A percentile compares a stretch with the other conserved stretches of the same genome.
These are phyloP conservation scores for Mimosa bimucronata DNA, from an alignment of 306 rosid genomes.

Conservation along the genomic window DNA sequence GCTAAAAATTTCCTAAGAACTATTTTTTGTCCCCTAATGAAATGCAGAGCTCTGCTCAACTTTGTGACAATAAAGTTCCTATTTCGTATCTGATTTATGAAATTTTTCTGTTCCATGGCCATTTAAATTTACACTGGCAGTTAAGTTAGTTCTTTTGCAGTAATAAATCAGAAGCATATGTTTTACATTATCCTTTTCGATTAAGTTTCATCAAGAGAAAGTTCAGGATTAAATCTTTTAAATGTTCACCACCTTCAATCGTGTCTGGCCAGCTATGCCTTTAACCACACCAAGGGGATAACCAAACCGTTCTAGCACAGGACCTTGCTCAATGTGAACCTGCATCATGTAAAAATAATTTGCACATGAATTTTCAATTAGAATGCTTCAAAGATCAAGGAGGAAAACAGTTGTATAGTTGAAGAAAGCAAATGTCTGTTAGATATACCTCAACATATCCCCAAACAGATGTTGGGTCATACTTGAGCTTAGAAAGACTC, in stretches of 20 bases:
- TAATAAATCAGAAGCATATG: background rate
- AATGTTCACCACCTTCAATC: conserved; percentile 61
- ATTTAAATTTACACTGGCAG: background rate
- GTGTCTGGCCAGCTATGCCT: conserved; percentile 97
- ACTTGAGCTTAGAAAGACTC: conserved; percentile 68
- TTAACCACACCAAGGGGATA: conserved; percentile 88
- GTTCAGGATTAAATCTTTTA: conserved; percentile 3
- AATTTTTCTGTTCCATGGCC: background rate
- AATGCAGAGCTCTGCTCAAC: background rate
- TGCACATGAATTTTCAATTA: conserved; percentile 3
- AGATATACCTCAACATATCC: conserved; percentile 81
- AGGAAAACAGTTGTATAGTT: conserved; percentile 9
- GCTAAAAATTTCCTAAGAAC: background rate
- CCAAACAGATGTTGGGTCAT: conserved; percentile 86
- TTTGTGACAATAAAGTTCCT: background rate
- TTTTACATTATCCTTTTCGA: conserved; percentile 2
- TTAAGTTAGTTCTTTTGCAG: background rate
- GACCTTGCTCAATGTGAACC: conserved; percentile 98
- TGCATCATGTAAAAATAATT: conserved; percentile 37
- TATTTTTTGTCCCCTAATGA: background rate
- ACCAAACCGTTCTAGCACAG: conserved; percentile 81
- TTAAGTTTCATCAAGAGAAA: background rate
- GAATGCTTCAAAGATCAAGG: conserved; percentile 9
- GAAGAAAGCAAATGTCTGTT: conserved; percentile 14
- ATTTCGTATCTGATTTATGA: background rate